Conservation (phyloP, 441 rosid species). For the Flueggea neowawraea region DNA sequence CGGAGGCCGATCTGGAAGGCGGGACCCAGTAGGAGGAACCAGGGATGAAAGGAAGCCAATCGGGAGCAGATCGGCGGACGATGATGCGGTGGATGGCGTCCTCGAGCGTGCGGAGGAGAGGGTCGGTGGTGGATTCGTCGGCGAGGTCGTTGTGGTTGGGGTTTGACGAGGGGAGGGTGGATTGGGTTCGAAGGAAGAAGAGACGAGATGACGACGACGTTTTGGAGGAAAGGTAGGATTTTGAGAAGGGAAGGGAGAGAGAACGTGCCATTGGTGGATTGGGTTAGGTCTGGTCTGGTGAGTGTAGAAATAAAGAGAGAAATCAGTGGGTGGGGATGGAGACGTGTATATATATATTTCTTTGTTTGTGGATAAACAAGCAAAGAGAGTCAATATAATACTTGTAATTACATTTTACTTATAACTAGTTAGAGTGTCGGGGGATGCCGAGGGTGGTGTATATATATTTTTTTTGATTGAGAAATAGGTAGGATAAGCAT, state of each 20-base stretch:
- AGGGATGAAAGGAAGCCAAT: slow-evolving; percentile 92
- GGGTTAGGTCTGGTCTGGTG: too few relatives aligned
- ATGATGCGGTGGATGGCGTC: slow-evolving; percentile 87
- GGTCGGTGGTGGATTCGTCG: slow-evolving; percentile 48
- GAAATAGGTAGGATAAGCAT: too few relatives aligned
- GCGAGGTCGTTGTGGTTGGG: slow-evolving; percentile 24
- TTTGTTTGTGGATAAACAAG: too few relatives aligned
- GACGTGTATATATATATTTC: too few relatives aligned
- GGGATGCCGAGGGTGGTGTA: too few relatives aligned
- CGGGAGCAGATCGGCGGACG: slow-evolving; percentile 86
- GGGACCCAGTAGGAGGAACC: slow-evolving; percentile 96
- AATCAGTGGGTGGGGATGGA: too few relatives aligned
- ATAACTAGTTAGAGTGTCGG: too few relatives aligned
- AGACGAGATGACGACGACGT: slow-evolving; percentile 23
- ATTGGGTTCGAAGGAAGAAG: slow-evolving; percentile 40
- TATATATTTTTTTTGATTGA: too few relatives aligned
- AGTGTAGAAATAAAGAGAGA: too few relatives aligned
- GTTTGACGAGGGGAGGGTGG: slow-evolving; percentile 25
- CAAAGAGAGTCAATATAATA: too few relatives aligned
- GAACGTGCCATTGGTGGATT: slow-evolving; percentile 40
- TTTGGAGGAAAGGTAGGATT: slow-evolving; percentile 13
- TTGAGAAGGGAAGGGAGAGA: slow-evolving; percentile 29
- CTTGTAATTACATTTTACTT: too few relatives aligned
- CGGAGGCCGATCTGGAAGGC: slow-evolving; percentile 40
- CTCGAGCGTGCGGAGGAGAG: slow-evolving; percentile 71